Base-by-base conservation (phyloP, 176 grass and related monocot genomes). In the Poa pratensis region DNA sequence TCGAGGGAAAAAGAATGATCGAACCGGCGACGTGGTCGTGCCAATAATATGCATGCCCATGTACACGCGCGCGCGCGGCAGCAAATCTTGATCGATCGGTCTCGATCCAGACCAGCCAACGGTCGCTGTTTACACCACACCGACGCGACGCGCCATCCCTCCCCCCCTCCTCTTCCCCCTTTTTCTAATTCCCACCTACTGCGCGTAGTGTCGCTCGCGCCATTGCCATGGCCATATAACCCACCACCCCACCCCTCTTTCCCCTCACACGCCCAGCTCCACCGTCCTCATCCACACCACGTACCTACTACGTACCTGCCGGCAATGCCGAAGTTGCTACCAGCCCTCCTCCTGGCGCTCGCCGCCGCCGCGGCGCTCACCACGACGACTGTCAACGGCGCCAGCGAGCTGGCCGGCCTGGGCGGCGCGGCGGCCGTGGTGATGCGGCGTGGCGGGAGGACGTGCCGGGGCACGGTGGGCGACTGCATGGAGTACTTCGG, bases 401-500 rank as follows among this genome's bases (percentile, higher is more conserved):
- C 10, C 12, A 73, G 50, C 20, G 73, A 27, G 17, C 77, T 86
- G n/a, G 0, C 40, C 40, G 76, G 52, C 15, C 28, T 53, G 13
- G 71, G 43, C 19, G 83, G 43, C 43, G 70, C 70, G 15, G 62
- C 30, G 54, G 70, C 50, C 19, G 69, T 87, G 1, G 58, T 83
- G 80, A 30, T 77, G 53, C 57, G 89, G 17, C 84, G 75, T 19
- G 88, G 83, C 73, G 84, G 73, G 15, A 65, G 81, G 34, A 12
- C 55, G 37, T 87, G 89, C 85, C 35, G 86, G 3, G 82, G 86
- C 71, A 85, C 90, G 64, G 86, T 88, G 46, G 90, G 71, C n/a
- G 86, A 88, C 78, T 88, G 86, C 85, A 75, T 79, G 80, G 89
- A 75, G 68, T 75, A 59, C 80, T n/a, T 88, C 9, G 89, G 73